Evolutionary conservation across 2,329 filamentous ascomycete genomes (phyloP).

Genomic region (Parafenestella ontariensis): DNA sequence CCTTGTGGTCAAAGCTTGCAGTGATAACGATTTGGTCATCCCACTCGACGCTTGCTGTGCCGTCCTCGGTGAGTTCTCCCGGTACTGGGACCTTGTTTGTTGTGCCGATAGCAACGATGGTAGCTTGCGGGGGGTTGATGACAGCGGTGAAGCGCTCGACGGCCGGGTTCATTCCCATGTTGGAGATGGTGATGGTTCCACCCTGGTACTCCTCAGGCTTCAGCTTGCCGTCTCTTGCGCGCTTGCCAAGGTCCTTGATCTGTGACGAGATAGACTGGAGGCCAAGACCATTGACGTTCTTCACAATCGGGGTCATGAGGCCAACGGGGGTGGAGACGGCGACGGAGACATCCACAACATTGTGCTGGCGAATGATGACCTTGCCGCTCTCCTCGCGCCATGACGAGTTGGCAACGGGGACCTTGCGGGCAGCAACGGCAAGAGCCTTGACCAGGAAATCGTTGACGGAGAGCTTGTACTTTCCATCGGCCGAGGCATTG

Average conservation of each 20-base stretch:
- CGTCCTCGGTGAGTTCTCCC: conserved; percentile 78
- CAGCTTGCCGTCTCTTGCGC: conserved; percentile 94
- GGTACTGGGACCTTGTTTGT: conserved; percentile 94
- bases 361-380: conserved; percentile 87
- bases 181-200: conserved; percentile 98
- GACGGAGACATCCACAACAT: conserved; percentile 91
- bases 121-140: conserved; percentile 98
- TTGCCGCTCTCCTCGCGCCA: conserved; percentile 82
- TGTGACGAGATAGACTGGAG: conserved; percentile 85
- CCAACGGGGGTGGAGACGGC: conserved; percentile 92
- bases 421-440: conserved; percentile 86
- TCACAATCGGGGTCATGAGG: conserved; percentile 97
- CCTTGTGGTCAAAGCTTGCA: conserved; percentile 98
- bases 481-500: conserved; percentile 85
- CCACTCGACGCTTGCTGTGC: conserved; percentile 77
- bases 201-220: conserved; percentile 99
- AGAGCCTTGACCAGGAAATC: conserved; percentile 99
- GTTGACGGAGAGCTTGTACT: conserved; percentile 99
- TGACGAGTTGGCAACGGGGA: conserved; percentile 93
- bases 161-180: conserved; percentile 99
- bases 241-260: conserved; percentile 97
- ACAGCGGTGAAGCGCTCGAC: conserved; percentile 97
- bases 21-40: conserved; percentile 97
- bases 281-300: conserved; percentile 83
- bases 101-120: conserved; percentile 92